A percentile compares a stretch with the other conserved stretches of the same genome.
These are phyloP conservation scores for Ormosia emarginata DNA, from an alignment of 306 rosid genomes.

Conservation along the genomic window DNA sequence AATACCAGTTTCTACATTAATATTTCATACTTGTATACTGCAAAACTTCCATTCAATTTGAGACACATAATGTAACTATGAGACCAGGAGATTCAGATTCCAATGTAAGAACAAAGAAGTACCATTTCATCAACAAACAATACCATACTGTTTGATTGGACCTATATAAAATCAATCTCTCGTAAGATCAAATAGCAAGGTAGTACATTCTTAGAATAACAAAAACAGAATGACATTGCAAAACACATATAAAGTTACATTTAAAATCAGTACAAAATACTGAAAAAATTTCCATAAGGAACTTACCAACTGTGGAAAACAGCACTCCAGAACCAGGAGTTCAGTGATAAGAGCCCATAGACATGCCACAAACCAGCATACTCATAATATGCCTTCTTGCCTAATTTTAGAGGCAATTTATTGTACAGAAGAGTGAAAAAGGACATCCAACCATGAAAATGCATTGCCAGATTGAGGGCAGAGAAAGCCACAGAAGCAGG, in stretches of 20 bases:
- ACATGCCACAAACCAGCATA: slow-evolving; percentile 60
- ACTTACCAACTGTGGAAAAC: slow-evolving; percentile 74
- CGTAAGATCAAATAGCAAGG: not conserved
- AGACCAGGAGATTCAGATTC: not conserved
- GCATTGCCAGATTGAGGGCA: slow-evolving; percentile 64
- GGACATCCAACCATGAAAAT: slow-evolving; percentile 78
- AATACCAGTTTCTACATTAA: not conserved
- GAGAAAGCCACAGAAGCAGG: slow-evolving; percentile 75
- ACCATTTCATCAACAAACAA: not conserved
- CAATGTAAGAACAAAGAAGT: not conserved
- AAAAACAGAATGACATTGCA: not conserved
- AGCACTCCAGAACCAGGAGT: slow-evolving; percentile 73
- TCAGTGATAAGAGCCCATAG: slow-evolving; percentile 55
- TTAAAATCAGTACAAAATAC: not conserved
- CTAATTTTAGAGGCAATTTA: slow-evolving; percentile 53
- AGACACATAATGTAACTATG: not conserved
- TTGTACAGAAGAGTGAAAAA: slow-evolving; percentile 53
- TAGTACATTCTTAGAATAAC: not conserved
- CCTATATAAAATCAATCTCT: not conserved
- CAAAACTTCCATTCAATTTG: not conserved
- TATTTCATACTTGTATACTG: not conserved
- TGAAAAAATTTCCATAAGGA: not conserved
- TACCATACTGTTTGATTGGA: not conserved
- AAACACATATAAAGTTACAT: not conserved
- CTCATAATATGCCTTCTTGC: slow-evolving; percentile 55